A percentile compares a stretch with the other conserved stretches of the same genome.
These are phyloP conservation scores for Yarrowia porcina DNA, from an alignment of 805 yeast species.

Conservation along the genomic window DNA sequence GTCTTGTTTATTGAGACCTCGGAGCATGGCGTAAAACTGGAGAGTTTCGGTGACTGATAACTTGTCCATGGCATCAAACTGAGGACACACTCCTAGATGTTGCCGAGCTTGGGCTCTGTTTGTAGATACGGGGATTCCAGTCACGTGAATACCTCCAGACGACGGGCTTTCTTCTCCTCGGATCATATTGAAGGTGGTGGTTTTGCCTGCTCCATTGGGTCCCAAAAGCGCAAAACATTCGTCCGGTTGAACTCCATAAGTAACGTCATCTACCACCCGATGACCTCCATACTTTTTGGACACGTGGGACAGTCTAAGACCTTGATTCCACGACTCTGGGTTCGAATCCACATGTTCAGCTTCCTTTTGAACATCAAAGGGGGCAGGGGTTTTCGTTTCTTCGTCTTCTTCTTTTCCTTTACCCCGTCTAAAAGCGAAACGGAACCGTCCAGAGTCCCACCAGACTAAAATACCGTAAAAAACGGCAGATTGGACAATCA, in stretches of 20 bases:
- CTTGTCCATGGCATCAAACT: constrained; percentile 42
- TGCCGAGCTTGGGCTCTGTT: constrained; percentile 37
- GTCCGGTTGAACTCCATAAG: constrained; percentile 37
- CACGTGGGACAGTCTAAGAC: constrained; percentile 36
- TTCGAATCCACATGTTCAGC: constrained; percentile 32
- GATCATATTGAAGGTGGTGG: constrained; percentile 40
- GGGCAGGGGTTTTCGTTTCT: constrained; percentile 28
- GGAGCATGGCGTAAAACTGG: constrained; percentile 37
- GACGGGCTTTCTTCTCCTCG: constrained; percentile 39
- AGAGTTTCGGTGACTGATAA: constrained; percentile 38
- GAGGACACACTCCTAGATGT: constrained; percentile 41
- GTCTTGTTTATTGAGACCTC: constrained; percentile 33
- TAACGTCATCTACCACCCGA: constrained; percentile 38
- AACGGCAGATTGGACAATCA: constrained; percentile 34
- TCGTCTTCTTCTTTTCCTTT: constrained; percentile 26
- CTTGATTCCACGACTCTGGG: constrained; percentile 29
- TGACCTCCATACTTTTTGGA: constrained; percentile 33
- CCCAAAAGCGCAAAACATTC: constrained; percentile 41
- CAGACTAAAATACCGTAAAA: constrained; percentile 34
- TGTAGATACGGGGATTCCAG: constrained; percentile 33
- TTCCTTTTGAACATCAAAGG: constrained; percentile 34
- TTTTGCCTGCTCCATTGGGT: constrained; percentile 42
- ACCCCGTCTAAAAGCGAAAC: constrained; percentile 27
- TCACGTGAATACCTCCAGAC: constrained; percentile 36
- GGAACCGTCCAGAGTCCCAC: constrained; percentile 39